These are phyloP conservation scores for Penicillium crustosum DNA, from an alignment of 2,329 filamentous ascomycete species.

Conservation along the genomic window DNA sequence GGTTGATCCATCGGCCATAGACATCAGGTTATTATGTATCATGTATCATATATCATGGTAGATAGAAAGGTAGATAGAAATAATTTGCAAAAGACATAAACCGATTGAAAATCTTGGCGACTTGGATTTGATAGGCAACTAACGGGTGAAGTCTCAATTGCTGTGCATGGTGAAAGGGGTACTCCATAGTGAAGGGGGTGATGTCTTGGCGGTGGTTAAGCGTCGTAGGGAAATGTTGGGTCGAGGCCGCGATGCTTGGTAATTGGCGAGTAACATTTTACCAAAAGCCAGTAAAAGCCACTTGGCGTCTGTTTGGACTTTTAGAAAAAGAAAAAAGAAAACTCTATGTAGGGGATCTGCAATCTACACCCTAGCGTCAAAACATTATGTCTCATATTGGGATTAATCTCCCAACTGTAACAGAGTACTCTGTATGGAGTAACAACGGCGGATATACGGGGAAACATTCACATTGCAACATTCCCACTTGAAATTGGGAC, in stretches of 20 bases:
- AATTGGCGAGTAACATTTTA: not conserved
- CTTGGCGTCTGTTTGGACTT: not conserved
- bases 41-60: no score
- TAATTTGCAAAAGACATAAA: not conserved
- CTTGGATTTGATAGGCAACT: not conserved
- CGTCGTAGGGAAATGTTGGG: constrained; percentile 1
- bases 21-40: not conserved
- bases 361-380: not conserved
- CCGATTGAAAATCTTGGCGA: not conserved
- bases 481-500: not conserved
- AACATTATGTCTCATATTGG: not conserved
- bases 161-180: not conserved
- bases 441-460: not conserved
- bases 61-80: not conserved
- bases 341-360: not conserved
- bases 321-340: not conserved
- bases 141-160: no score
- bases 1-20: not conserved
- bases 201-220: constrained; percentile 13
- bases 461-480: not conserved
- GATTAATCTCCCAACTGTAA: not conserved
- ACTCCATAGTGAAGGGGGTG: not conserved
- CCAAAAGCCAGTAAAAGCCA: not conserved
- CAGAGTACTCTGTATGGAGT: not conserved
- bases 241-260: constrained; percentile 19